Conservation (phyloP, 345 rosid genomes). For the Gossypium bickii region DNA sequence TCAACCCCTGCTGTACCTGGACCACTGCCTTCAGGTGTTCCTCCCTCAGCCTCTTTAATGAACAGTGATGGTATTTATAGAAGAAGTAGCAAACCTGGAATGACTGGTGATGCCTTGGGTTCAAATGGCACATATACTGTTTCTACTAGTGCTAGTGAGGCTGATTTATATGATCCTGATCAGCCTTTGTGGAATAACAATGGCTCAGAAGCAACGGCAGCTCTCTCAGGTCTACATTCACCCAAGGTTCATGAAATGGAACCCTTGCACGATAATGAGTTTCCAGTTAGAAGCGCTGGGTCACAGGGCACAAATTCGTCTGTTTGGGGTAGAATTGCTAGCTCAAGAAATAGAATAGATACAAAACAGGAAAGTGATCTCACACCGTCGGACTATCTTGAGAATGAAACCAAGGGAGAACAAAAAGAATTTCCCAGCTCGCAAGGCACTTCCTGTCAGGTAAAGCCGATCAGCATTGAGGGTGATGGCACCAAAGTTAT, state of each 20-base stretch:
- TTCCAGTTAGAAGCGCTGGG: conserved; percentile 32
- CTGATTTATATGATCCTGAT: conserved; percentile 96
- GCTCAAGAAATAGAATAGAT: conserved; percentile 40
- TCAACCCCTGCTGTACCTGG: conserved; percentile 57
- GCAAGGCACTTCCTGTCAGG: conserved; percentile 37
- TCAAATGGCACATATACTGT: conserved; percentile 52
- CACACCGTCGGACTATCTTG: conserved; percentile 35
- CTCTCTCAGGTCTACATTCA: conserved; percentile 44
- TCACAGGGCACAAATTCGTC: conserved; percentile 43
- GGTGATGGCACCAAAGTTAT: conserved; percentile 32
- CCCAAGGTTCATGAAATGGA: conserved; percentile 48
- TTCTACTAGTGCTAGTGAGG: conserved; percentile 41
- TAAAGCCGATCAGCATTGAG: conserved; percentile 41
- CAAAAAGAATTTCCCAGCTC: conserved; percentile 29
- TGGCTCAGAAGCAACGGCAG: conserved; percentile 61
- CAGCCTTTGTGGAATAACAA: conserved; percentile 88
- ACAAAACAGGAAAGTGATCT: conserved; percentile 50
- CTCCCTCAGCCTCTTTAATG: conserved; percentile 45
- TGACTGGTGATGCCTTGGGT: conserved; percentile 51
- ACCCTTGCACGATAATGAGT: conserved; percentile 29
- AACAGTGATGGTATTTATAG: conserved; percentile 39
- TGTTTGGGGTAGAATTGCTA: conserved; percentile 68
- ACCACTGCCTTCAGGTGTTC: conserved; percentile 45
- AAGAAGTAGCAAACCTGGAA: conserved; percentile 45
- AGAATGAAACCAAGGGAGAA: conserved; percentile 49